phyloP scores from a whole-genome alignment of 257 asterid genomes.

The Plantago elongata region DNA sequence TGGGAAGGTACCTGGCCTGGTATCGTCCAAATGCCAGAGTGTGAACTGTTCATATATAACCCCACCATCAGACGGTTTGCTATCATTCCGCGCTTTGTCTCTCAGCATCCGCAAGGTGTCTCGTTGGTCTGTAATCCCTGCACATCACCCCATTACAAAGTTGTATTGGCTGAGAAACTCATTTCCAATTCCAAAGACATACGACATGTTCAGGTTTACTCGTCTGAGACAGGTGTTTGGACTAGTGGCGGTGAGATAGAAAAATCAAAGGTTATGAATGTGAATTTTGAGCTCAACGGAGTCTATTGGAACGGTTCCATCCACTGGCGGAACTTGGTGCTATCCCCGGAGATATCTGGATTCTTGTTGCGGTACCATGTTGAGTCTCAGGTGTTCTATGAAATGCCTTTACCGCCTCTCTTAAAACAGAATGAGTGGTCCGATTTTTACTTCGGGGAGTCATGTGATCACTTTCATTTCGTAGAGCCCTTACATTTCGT shows the following conservation, averaged over 20 bases:
- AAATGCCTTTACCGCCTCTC: constrained; percentile 15
- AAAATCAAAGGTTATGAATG: background rate
- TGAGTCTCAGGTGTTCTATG: background rate
- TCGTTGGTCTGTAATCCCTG: background rate
- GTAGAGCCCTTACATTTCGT: background rate
- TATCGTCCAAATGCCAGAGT: background rate
- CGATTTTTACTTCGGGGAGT: constrained; percentile 24
- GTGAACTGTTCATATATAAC: constrained; percentile 17
- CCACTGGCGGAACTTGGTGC: background rate
- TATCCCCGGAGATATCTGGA: background rate
- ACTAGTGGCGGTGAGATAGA: constrained; percentile 12
- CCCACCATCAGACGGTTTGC: constrained; percentile 15
- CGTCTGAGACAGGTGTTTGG: constrained; percentile 25
- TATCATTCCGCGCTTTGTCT: background rate
- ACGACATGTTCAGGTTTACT: constrained; percentile 20
- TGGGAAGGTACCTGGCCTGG: background rate
- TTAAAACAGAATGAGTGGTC: background rate
- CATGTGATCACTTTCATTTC: constrained; percentile 24
- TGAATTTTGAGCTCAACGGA: background rate
- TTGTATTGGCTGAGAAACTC: constrained; percentile 3
- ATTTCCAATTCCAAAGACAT: background rate
- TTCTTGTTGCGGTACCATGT: background rate
- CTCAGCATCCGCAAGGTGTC: background rate
- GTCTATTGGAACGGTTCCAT: background rate
- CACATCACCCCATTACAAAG: constrained; percentile 21